phyloP scores from a whole-genome alignment of 257 asterid species.

The Nicotiana paniculata region DNA sequence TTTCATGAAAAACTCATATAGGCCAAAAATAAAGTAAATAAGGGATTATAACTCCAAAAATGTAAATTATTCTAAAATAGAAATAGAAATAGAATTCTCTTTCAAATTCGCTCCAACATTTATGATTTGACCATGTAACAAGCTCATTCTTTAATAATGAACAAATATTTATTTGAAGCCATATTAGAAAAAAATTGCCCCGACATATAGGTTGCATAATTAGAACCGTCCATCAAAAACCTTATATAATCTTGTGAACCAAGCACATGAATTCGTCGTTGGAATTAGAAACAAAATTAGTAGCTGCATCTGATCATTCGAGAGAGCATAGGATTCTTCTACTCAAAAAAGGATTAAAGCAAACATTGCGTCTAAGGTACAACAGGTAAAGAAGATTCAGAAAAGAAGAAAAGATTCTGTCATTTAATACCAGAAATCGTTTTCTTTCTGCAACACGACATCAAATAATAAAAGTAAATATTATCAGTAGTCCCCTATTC shows the following conservation, averaged over 20 bases:
- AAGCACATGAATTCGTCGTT: background rate
- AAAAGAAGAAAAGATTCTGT: background rate
- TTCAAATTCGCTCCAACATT: background rate
- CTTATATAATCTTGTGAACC: background rate
- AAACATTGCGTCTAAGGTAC: background rate
- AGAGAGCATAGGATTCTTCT: background rate
- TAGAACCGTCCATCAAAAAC: too few relatives aligned
- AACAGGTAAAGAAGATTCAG: conserved; percentile 4
- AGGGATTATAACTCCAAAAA: too few relatives aligned
- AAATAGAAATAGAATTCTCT: too few relatives aligned
- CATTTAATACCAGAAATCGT: conserved; percentile 31
- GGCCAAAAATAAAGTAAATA: background rate
- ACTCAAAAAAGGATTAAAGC: background rate
- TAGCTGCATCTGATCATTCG: too few relatives aligned
- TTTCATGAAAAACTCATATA: background rate
- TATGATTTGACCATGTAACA: background rate
- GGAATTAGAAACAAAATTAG: background rate
- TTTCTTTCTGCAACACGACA: conserved; percentile 32
- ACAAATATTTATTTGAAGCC: background rate
- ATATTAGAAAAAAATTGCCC: too few relatives aligned
- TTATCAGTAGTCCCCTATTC: background rate
- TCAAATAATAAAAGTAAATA: conserved; percentile 2
- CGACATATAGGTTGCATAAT: too few relatives aligned
- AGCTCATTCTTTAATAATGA: background rate
- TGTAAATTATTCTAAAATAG: too few relatives aligned